Conservation (phyloP, 1,284 basidiomycete genomes). For the Pisolithus thermaeus region DNA sequence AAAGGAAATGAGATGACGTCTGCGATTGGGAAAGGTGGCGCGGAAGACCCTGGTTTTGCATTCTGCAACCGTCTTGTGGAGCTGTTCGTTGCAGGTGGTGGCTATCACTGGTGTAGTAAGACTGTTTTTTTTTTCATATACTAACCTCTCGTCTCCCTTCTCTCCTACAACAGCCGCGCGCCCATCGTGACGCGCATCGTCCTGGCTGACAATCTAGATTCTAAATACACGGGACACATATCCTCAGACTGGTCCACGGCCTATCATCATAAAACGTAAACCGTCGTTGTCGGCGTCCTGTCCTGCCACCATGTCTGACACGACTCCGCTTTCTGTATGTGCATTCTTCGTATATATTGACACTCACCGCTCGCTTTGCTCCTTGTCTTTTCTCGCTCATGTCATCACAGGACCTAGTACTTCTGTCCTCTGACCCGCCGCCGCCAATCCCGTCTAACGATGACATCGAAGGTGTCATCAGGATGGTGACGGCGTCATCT, state of each 20-base stretch:
- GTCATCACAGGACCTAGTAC: neutral
- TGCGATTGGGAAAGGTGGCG: neutral
- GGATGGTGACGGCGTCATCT: conserved; percentile 60
- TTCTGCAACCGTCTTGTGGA: neutral
- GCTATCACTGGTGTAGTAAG: no score
- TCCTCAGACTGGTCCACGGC: neutral
- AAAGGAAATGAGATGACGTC: neutral
- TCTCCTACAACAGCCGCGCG: neutral
- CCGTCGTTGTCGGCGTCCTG: neutral
- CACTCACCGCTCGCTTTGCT: neutral
- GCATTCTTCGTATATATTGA: neutral
- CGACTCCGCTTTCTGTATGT: neutral
- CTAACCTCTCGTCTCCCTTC: neutral
- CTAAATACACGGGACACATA: neutral
- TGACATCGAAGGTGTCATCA: conserved; percentile 78
- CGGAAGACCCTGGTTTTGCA: conserved; percentile 1
- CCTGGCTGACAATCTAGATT: neutral
- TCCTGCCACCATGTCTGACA: neutral
- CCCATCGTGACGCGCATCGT: neutral
- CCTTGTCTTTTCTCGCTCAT: neutral
- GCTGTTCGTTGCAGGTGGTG: neutral
- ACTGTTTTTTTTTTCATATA: neutral
- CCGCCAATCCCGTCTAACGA: conserved; percentile 41
- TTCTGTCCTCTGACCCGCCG: neutral
- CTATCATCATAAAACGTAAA: neutral